These are phyloP conservation scores for Penicillium bialowiezense DNA, from an alignment of 495 filamentous ascomycete species.

Conservation along the genomic window DNA sequence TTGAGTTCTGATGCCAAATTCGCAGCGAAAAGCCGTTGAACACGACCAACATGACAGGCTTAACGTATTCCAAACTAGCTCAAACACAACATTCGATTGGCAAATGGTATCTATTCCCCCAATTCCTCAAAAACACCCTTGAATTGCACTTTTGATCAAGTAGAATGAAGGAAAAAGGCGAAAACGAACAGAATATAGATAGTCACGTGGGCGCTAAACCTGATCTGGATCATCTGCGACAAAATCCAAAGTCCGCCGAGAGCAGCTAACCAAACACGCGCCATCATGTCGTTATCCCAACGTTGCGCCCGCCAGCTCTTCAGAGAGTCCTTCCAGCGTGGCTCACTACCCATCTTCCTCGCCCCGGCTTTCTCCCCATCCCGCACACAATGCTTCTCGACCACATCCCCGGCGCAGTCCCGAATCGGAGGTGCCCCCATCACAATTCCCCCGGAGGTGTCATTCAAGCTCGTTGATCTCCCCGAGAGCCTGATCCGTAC, in stretches of 20 bases:
- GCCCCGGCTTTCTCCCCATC: conserved; percentile 65
- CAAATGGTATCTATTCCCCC: too few relatives aligned
- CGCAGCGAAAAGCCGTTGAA: too few relatives aligned
- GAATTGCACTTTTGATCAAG: too few relatives aligned
- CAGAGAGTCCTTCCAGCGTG: conserved; percentile 28
- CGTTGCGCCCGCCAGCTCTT: conserved; percentile 44
- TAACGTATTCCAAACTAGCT: too few relatives aligned
- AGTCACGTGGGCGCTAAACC: conserved; percentile 37
- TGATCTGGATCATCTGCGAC: conserved; percentile 26
- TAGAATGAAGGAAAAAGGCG: neutral
- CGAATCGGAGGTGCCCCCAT: conserved; percentile 82
- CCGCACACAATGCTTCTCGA: conserved; percentile 65
- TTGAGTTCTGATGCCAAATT: too few relatives aligned
- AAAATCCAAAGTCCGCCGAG: conserved; percentile 36
- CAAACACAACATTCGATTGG: too few relatives aligned
- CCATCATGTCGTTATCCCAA: conserved; percentile 39
- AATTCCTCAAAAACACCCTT: too few relatives aligned
- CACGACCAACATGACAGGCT: too few relatives aligned
- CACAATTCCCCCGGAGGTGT: conserved; percentile 79
- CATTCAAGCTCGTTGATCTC: conserved; percentile 60
- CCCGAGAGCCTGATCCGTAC: conserved; percentile 49
- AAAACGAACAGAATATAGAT: neutral
- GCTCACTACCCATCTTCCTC: conserved; percentile 65
- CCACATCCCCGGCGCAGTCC: conserved; percentile 60
- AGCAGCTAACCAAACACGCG: conserved; percentile 23